A percentile compares a stretch with the other conserved stretches of the same genome.
Evolutionary conservation across 2,329 filamentous ascomycete species (phyloP).

Genomic region (Mycogone perniciosa): DNA sequence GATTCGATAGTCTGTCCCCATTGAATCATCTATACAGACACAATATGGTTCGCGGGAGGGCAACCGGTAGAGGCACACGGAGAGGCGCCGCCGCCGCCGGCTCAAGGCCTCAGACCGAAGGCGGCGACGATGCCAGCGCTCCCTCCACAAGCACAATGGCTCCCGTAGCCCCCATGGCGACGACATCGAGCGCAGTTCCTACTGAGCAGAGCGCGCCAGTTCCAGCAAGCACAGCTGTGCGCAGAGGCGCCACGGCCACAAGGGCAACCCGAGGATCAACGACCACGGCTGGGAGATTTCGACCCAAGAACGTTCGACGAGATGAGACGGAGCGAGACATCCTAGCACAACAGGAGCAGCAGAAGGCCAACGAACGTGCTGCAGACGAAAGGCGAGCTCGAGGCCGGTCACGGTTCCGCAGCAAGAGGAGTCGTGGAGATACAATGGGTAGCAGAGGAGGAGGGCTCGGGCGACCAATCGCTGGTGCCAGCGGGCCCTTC

Average conservation of each 20-base stretch:
- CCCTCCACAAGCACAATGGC: conserved; percentile 4
- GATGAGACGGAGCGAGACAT: conserved; percentile 44
- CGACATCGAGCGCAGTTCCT: conserved; percentile 10
- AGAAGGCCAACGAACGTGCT: conserved; percentile 36
- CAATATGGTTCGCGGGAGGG: conserved; percentile 29
- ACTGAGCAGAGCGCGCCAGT: conserved; percentile 5
- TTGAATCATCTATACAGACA: conserved; percentile 1
- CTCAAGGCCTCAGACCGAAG: conserved; percentile 18
- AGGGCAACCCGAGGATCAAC: conserved; percentile 28
- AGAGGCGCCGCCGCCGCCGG: conserved; percentile 24
- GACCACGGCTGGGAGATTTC: conserved; percentile 34
- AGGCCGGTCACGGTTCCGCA: conserved; percentile 34
- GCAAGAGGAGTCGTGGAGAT: conserved; percentile 38
- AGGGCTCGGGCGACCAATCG: conserved; percentile 28
- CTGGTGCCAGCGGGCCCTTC: conserved; percentile 35
- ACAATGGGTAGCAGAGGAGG: conserved; percentile 37
- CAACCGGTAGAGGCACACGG: conserved; percentile 26
- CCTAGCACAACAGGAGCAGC: conserved; percentile 38
- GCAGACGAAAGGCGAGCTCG: conserved; percentile 34
- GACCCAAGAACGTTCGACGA: conserved; percentile 43
- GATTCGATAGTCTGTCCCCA: conserved; percentile 8
- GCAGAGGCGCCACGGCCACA: conserved; percentile 19
- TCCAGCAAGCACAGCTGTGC: conserved; percentile 14
- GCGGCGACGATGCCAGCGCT: conserved; percentile 11
- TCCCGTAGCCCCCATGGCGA: conserved; percentile 12